Base-by-base conservation (phyloP, 257 asterid species). In the Primulina tabacum region DNA sequence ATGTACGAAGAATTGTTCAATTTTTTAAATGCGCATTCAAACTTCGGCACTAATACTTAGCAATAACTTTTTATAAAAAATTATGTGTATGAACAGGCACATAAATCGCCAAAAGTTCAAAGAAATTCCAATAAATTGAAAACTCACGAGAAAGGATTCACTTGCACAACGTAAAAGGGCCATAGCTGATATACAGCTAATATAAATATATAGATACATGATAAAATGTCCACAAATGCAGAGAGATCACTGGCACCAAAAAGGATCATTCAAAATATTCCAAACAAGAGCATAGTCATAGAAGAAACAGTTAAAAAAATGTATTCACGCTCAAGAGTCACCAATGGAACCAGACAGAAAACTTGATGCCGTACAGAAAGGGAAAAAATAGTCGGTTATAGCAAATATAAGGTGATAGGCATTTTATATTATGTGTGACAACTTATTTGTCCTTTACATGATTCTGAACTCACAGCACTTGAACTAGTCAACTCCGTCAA, bases 331-430 rank as follows among this genome's bases (percentile, higher is more conserved):
- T 50, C 57, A 50, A 50, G 57, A 16, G 2, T 50, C 53, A 50
- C 21, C 57, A 5, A 17, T 16, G 21, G 20, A 50, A 62, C 35
- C 61, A 57, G 67, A 20, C 17, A 40, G 53, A 58, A 64, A 62
- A 62, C 60, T 62, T 61, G 71, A 62, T 30, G 60, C 18, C 14
- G n/a, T 67, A n/a, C 56, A n/a, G 71, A 56, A 74, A 30, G n/a
- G 68, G 34, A 55, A 29, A 10, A 56, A 16, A 30, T 16, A 62
- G 26, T 47, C 56, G 56, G 33, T 60, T 60, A 26, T 8, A 17
- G 11, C 5, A 66, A 52, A 53, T 64, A 29, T 30, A 37, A 65
- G 32, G 6, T 65, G n/a, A 20, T 47, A 18, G 34, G 35, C 56
- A 64, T 10, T 57, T 16, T 30, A 66, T 17, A 8, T 16, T 40